A percentile compares a stretch with the other conserved stretches of the same genome.
These are phyloP conservation scores for Rheum nobile DNA, from an alignment of 148 eudicot species.

Conservation along the genomic window DNA sequence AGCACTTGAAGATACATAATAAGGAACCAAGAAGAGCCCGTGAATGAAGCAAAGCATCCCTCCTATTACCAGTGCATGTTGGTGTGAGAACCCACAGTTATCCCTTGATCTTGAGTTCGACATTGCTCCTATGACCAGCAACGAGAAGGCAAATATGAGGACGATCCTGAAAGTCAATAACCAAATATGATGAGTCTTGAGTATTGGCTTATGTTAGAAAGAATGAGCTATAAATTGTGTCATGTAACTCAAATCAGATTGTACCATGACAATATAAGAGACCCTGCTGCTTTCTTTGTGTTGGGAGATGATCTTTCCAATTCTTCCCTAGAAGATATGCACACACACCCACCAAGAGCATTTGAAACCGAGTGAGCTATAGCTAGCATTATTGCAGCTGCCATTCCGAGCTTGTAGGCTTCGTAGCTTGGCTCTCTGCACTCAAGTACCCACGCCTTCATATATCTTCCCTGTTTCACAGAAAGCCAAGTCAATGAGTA, in stretches of 20 bases:
- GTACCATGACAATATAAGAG: conserved; percentile 70
- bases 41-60: conserved; percentile 56
- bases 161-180: conserved; percentile 29
- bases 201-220: background rate
- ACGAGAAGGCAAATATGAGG: conserved; percentile 45
- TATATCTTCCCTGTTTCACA: conserved; percentile 31
- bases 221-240: background rate
- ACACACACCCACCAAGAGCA: conserved; percentile 70
- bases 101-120: conserved; percentile 38
- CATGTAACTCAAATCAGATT: background rate
- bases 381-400: conserved; percentile 52
- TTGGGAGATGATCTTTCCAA: conserved; percentile 44
- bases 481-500: background rate
- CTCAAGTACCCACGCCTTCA: conserved; percentile 50
- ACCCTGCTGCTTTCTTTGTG: conserved; percentile 55
- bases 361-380: conserved; percentile 58
- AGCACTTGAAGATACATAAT: conserved; percentile 36
- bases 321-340: conserved; percentile 53
- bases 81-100: conserved; percentile 40
- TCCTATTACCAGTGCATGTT: conserved; percentile 32
- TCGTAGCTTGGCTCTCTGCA: conserved; percentile 72
- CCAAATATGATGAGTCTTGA: background rate
- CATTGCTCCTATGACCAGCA: conserved; percentile 34
- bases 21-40: conserved; percentile 36
- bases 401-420: conserved; percentile 75